Evolutionary conservation across 805 yeast genomes (phyloP).

Genomic region (Huiozyma sinensis): DNA sequence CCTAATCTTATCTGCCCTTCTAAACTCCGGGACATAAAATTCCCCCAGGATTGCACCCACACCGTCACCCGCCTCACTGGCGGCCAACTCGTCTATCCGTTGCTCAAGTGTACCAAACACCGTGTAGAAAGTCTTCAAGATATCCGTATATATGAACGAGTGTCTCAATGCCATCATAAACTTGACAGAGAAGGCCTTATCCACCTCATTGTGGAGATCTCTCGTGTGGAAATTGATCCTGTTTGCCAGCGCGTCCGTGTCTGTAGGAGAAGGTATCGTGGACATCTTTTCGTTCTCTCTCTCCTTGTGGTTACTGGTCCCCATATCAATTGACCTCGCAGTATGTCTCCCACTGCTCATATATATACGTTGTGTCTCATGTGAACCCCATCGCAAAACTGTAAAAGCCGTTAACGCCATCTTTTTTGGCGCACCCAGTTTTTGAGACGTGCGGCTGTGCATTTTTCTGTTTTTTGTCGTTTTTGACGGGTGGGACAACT

Average conservation of each 20-base stretch:
- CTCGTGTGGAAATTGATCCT: slow-evolving; percentile 66
- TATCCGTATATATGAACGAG: slow-evolving; percentile 69
- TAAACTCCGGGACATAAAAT: slow-evolving; percentile 62
- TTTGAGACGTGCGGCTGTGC: too few relatives aligned
- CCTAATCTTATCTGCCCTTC: slow-evolving; percentile 46
- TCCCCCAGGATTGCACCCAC: neutral
- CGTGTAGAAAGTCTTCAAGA: slow-evolving; percentile 63
- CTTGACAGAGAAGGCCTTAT: slow-evolving; percentile 57
- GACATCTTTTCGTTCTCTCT: neutral
- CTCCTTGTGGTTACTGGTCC: neutral
- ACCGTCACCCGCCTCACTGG: slow-evolving; percentile 4
- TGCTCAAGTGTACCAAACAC: slow-evolving; percentile 56
- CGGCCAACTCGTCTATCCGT: slow-evolving; percentile 36
- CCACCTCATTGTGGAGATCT: slow-evolving; percentile 53
- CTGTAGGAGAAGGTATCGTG: slow-evolving; percentile 63
- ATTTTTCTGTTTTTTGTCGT: too few relatives aligned
- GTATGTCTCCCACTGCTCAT: neutral
- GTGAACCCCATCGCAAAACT: too few relatives aligned
- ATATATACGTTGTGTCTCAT: neutral
- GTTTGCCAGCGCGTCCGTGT: slow-evolving; percentile 74
- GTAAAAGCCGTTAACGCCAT: too few relatives aligned
- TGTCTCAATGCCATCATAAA: slow-evolving; percentile 69
- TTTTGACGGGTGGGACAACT: too few relatives aligned
- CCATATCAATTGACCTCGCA: neutral
- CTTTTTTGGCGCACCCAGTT: too few relatives aligned